phyloP scores from a whole-genome alignment of 768 basidiomycete genomes.

The Zangia roseola region DNA sequence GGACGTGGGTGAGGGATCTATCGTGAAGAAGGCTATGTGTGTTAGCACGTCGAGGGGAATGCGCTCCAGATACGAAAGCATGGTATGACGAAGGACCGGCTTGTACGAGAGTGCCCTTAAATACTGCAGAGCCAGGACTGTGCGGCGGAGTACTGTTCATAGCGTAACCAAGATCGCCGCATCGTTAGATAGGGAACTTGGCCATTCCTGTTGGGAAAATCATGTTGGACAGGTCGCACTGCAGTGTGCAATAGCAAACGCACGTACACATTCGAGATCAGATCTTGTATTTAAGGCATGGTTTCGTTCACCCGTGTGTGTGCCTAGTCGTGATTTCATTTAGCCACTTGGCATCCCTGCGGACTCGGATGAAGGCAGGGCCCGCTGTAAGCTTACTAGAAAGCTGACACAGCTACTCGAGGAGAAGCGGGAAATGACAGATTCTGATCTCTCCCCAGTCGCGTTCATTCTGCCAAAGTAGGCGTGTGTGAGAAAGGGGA shows the following conservation, averaged over 20 bases:
- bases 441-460: conserved; percentile 12
- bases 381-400: conserved; percentile 14
- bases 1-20: conserved; percentile 36
- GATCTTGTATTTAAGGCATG: conserved; percentile 35
- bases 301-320: conserved; percentile 26
- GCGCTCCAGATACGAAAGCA: conserved; percentile 46
- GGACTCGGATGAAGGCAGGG: conserved; percentile 24
- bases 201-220: conserved; percentile 38
- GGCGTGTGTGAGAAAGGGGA: conserved; percentile 24
- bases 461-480: conserved; percentile 9
- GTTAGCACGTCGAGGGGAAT: conserved; percentile 59
- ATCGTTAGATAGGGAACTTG: conserved; percentile 31
- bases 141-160: conserved; percentile 33
- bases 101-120: conserved; percentile 19
- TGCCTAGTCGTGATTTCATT: conserved; percentile 37
- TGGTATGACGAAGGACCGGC: conserved; percentile 27
- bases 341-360: conserved; percentile 33
- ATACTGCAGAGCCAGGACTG: conserved; percentile 21
- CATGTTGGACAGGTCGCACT: conserved; percentile 27
- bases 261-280: conserved; percentile 32
- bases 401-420: conserved; percentile 23
- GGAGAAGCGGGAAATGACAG: conserved; percentile 24
- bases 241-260: conserved; percentile 29
- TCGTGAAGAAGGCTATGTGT: conserved; percentile 49
- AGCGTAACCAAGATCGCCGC: conserved; percentile 35